Conservation (phyloP, 2,329 filamentous ascomycete species). For the Epicoccum nigrum region DNA sequence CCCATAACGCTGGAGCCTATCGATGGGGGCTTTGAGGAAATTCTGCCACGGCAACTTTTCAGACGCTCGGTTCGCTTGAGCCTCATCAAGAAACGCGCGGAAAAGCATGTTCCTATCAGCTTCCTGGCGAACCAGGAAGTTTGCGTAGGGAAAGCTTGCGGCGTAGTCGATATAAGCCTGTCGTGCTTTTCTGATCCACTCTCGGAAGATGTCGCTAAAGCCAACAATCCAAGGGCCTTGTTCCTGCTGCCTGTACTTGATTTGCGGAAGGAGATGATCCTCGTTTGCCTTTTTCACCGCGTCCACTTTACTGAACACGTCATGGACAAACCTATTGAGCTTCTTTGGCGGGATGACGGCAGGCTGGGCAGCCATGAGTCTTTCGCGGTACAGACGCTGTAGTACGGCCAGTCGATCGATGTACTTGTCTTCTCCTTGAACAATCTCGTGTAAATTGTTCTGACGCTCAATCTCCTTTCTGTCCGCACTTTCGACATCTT, state of each 20-base stretch:
- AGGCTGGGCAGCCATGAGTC: conserved; percentile 73
- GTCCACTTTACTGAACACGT: conserved; percentile 91
- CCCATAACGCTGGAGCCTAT: conserved; percentile 86
- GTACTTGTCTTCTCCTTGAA: conserved; percentile 89
- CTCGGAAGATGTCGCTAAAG: conserved; percentile 95
- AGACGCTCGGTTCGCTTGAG: conserved; percentile 77
- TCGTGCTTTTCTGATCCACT: conserved; percentile 96
- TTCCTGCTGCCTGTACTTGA: conserved; percentile 96
- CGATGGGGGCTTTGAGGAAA: conserved; percentile 91
- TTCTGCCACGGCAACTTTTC: conserved; percentile 91
- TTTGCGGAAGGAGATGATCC: conserved; percentile 86
- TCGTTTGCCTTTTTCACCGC: conserved; percentile 89
- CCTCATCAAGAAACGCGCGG: conserved; percentile 81
- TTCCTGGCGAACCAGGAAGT: conserved; percentile 83
- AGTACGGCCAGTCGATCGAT: conserved; percentile 90
- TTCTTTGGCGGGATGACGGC: conserved; percentile 81
- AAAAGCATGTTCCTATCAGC: conserved; percentile 85
- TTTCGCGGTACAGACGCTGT: conserved; percentile 82
- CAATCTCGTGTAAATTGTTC: conserved; percentile 93
- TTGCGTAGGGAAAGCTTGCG: conserved; percentile 81
- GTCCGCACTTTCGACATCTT: conserved; percentile 71
- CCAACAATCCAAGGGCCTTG: conserved; percentile 93
- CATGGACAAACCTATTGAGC: conserved; percentile 77
- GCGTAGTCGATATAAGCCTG: conserved; percentile 91
- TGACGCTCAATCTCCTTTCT: conserved; percentile 93